Evolutionary conservation across 2,329 filamentous ascomycete species (phyloP), one percentile per base, ranked within the genome.

Genomic region (Sordariomycetes sp.): DNA sequence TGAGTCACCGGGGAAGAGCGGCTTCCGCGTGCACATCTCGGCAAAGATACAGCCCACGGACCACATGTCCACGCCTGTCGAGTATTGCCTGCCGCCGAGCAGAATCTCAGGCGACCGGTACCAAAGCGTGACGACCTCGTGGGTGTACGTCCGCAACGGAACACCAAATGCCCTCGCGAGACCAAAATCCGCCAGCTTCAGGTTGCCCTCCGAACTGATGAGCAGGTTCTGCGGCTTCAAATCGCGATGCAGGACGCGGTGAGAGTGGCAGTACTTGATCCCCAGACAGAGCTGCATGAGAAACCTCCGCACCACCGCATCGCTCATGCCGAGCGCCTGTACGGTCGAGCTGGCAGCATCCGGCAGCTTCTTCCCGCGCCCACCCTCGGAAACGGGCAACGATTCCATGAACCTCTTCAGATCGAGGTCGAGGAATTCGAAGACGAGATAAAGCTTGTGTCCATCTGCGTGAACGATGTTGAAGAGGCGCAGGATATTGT

Each of bases 361-460:
- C 8, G 87, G 87, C 33, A 94, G 67, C 27, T 86, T 74, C 64
- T 88, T 92, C 49, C 86, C 86, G 39, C 86, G 78, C 26, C 86
- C 86, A 46, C 86, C 86, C 50, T 93, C 84, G 50, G 72, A 81
- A 38, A 90, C 79, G 4, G 86, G 86, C 28, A 94, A 72, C 6
- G 86, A 75, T 59, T 94, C 87, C 86, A 94, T 94, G 61, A 93
- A 94, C 60, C 93, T 94, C 68, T 94, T 94, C 47, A 94, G 68
- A 50, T 94, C 87, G 38, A 90, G 71, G 52, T 94, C 87, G 46
- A 94, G 80, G 60, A 85, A 94, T 57, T 94, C 87, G 44, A 88
- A 84, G 46, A 94, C 87, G 31, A 94, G 81, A 60, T 94, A 94
- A 33, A 94, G 76, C 65, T 94, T 94, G 65, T 94, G 86, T 37